Evolutionary conservation across 805 yeast species (phyloP), one percentile per base, ranked within the genome.

Genomic region (Candida argentea): DNA sequence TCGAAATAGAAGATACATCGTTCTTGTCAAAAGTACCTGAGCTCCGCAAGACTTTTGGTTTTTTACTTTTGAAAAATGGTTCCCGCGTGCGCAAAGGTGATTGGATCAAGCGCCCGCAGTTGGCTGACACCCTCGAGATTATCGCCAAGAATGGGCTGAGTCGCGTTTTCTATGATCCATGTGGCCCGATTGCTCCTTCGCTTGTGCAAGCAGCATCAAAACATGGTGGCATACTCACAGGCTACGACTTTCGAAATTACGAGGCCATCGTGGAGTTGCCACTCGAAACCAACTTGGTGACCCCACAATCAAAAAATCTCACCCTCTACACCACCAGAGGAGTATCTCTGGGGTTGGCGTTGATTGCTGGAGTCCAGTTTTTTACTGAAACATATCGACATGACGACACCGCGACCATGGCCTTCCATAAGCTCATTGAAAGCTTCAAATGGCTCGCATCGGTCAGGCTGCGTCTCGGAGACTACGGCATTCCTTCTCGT

Each of bases 371-470:
- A 0, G 56, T 89, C 26, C 71, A 73, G 26, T 70, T 85, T 17
- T 61, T 80, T 55, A 67, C 73, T 35, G 51, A 50, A 16, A 35
- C 54, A 3, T 46, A 50, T 11, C 30, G 38, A 5, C 31, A 29
- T 1, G 9, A 22, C 3, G 57, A 51, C 24, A 38, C 37, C 8
- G 29, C 31, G 6, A 44, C 39, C 4, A 30, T 67, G 8, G 64
- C 70, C 9, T 59, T 75, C 3, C 96, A 83, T 43, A 63, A 82
- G 31, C 46, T 85, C 5, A 58, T 85, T 7, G 98, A 89, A 53
- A 58, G 81, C 3, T 84, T 89, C 94, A 89, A 89, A 52, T 89
- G 95, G 95, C 69, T 85, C 70, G 83, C 87, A 0, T 68, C 89
- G 8, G 89, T 79, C 0, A 65, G 96, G 37, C 73, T 87, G n/a